A percentile compares a stretch with the other conserved stretches of the same genome.
phyloP scores from a whole-genome alignment of 805 yeast genomes.

The Scheffersomyces coipomensis region DNA sequence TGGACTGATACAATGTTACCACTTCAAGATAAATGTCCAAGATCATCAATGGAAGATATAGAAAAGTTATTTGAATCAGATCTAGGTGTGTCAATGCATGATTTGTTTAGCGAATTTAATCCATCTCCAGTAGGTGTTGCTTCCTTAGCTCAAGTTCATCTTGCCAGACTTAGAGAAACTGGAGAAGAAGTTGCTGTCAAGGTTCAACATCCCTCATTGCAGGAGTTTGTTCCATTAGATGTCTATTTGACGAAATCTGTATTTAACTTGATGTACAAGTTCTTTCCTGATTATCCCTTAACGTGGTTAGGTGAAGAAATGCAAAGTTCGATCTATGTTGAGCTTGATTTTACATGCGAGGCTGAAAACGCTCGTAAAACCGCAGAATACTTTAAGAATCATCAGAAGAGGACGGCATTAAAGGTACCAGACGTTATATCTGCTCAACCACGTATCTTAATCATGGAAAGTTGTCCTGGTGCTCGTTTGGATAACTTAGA shows the following conservation, averaged over 20 bases:
- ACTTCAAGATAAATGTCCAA: conserved; percentile 87
- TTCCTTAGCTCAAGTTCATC: conserved; percentile 93
- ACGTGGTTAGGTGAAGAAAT: conserved; percentile 96
- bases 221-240: conserved; percentile 89
- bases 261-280: conserved; percentile 66
- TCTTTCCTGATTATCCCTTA: conserved; percentile 91
- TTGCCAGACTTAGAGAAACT: conserved; percentile 56
- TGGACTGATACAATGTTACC: conserved; percentile 97
- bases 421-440: conserved; percentile 71
- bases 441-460: conserved; percentile 67
- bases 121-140: conserved; percentile 89
- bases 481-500: conserved; percentile 75
- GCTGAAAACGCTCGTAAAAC: conserved; percentile 80
- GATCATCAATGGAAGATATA: conserved; percentile 69
- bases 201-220: conserved; percentile 86
- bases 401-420: conserved; percentile 64
- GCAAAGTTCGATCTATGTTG: conserved; percentile 83
- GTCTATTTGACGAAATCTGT: conserved; percentile 74
- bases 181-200: conserved; percentile 88
- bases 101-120: conserved; percentile 65
- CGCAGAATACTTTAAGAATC: conserved; percentile 58
- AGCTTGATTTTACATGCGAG: conserved; percentile 83
- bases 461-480: conserved; percentile 87
- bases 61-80: conserved; percentile 66
- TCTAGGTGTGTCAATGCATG: conserved; percentile 57